Base-by-base conservation (phyloP, 352 stramenopile genomes). In the Aphanomyces stellatus region DNA sequence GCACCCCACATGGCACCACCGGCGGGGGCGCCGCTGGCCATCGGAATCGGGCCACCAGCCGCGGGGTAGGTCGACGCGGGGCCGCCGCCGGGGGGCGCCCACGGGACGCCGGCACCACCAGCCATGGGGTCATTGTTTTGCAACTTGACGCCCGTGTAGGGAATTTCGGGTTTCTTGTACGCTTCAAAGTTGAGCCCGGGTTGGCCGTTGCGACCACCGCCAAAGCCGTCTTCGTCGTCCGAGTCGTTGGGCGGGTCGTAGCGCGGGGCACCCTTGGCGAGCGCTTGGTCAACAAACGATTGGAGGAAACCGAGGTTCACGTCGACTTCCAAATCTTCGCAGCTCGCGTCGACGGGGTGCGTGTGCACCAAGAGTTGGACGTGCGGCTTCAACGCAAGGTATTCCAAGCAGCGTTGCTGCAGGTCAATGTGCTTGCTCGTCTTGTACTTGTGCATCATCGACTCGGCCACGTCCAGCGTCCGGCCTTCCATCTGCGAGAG, bases 401-500 rank as follows among this genome's bases (percentile, higher is more conserved):
- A 99, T 85, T 99, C 97, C 62, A 98, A 94, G 77, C 96, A 99
- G n/a, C 97, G 94, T 77, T 98, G 96, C 76, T 99, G 96, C 30
- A 99, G 77, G 71, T 99, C 96, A 33, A 94, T 93, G 76, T 98
- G 96, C 25, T 88, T 87, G 34, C 90, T 98, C 48, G 87, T 88
- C 61, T 96, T 98, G 80, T 98, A 99, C 72, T 98, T 96, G 72
- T 98, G 85, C 80, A 99, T 94, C 67, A 99, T 84, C 22, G 90
- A 85, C n/a, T 96, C 91, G 0, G 93, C 85, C 4, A 92, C 76
- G 61, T 96, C 81, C 27, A 92, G 81, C 30, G 90, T 86, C 80
- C 98, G 73, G 72, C 82, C 88, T 43, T 90, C 90, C 73, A 96
- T 88, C 72, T 99, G 97, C 28, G 96, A 95, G 31, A 97, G 96